Conservation (phyloP, 305 asterid species). For the Rubia balearica region DNA sequence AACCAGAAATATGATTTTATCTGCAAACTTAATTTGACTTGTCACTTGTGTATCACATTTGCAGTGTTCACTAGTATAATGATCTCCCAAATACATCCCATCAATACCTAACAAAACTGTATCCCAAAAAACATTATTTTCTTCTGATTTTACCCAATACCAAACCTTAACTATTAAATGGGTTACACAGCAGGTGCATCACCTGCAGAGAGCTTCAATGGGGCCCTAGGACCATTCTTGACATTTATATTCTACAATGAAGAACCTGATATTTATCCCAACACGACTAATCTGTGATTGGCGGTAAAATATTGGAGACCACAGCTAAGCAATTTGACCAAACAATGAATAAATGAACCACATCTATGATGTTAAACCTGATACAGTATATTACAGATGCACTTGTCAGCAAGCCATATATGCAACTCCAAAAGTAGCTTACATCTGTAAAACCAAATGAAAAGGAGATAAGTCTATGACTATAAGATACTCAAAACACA, state of each 20-base stretch:
- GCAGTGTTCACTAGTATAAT: background rate
- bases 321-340: conserved; percentile 45
- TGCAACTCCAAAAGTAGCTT: conserved; percentile 6
- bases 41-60: background rate
- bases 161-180: background rate
- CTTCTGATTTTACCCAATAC: background rate
- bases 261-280: conserved; percentile 11
- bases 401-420: conserved; percentile 3
- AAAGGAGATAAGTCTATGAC: background rate
- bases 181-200: background rate
- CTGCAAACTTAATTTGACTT: background rate
- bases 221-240: background rate
- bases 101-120: conserved; percentile 2
- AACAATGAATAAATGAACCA: conserved; percentile 41
- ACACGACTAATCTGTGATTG: conserved; percentile 8
- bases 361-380: conserved; percentile 15
- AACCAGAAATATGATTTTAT: background rate
- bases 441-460: conserved; percentile 8
- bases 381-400: conserved; percentile 3
- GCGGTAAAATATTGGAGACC: conserved; percentile 31
- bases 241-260: conserved; percentile 1
- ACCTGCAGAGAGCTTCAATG: background rate
- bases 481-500: background rate
- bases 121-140: background rate
- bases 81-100: background rate